These are phyloP conservation scores for Didymella sp. DNA, from an alignment of 2,329 filamentous ascomycete species.

Conservation along the genomic window DNA sequence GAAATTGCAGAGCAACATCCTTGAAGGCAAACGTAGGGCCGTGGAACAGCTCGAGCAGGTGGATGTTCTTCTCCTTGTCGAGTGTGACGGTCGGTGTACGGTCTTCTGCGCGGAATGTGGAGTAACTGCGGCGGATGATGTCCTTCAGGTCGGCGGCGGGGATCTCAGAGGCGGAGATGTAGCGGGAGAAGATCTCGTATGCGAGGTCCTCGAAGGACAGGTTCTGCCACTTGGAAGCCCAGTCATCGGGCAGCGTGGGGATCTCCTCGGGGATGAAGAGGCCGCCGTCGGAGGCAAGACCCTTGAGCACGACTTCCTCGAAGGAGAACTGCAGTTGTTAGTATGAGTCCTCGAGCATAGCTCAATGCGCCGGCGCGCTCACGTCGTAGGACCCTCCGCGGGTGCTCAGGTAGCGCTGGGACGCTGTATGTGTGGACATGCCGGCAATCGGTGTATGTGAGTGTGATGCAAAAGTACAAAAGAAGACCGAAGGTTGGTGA, in stretches of 20 bases:
- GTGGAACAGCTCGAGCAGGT: constrained; percentile 94
- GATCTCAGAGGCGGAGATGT: constrained; percentile 85
- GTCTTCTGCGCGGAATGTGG: constrained; percentile 82
- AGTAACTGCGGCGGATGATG: constrained; percentile 85
- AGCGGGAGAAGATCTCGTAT: constrained; percentile 83
- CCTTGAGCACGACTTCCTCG: constrained; percentile 89
- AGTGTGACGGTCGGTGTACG: constrained; percentile 82
- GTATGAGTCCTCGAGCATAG: constrained; percentile 10
- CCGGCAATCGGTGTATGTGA: constrained; percentile 11
- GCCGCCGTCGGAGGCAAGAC: constrained; percentile 83
- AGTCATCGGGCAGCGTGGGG: constrained; percentile 67
- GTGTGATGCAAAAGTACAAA: background rate
- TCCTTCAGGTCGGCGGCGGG: constrained; percentile 78
- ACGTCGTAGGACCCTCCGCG: constrained; percentile 69
- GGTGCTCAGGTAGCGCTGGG: constrained; percentile 68
- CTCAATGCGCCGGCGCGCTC: constrained; percentile 34
- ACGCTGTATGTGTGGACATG: constrained; percentile 59
- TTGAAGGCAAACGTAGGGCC: constrained; percentile 94
- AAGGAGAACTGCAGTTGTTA: constrained; percentile 74
- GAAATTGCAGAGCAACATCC: constrained; percentile 89
- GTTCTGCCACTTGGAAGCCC: constrained; percentile 75
- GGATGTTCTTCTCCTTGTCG: constrained; percentile 72
- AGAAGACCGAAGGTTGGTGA: constrained; percentile 14
- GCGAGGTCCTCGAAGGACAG: constrained; percentile 83
- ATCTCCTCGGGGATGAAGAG: constrained; percentile 89